These are phyloP conservation scores for Termitomyces heimii DNA, from an alignment of 768 basidiomycete genomes.

Conservation along the genomic window DNA sequence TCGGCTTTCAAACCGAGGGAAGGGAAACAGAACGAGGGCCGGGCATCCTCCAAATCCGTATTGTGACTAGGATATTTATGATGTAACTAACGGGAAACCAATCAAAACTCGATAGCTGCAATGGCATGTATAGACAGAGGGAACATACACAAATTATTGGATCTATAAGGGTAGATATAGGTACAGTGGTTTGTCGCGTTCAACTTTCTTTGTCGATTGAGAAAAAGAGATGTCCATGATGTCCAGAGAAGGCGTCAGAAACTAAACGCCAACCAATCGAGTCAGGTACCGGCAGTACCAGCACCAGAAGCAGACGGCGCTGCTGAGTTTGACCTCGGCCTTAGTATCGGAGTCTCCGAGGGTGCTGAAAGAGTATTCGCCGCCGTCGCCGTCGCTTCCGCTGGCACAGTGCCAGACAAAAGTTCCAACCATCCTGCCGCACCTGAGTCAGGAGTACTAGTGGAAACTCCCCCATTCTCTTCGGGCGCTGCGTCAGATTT, in stretches of 20 bases:
- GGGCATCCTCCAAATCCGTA: not conserved
- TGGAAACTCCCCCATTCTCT: not conserved
- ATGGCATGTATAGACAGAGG: not conserved
- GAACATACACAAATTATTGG: conserved; percentile 1
- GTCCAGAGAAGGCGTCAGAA: not conserved
- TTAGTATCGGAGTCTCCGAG: not conserved
- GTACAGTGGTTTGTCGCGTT: not conserved
- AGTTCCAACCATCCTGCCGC: conserved; percentile 9
- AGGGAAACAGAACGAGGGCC: not conserved
- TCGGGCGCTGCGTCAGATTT: not conserved
- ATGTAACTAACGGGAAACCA: not conserved
- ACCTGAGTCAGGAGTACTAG: not conserved
- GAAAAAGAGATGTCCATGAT: not conserved
- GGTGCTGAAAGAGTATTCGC: not conserved
- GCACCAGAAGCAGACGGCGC: not conserved
- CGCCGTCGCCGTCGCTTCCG: not conserved
- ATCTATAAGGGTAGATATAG: not conserved
- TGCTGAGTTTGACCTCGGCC: not conserved
- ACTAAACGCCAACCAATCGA: not conserved
- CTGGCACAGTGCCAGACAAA: conserved; percentile 2
- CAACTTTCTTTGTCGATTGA: not conserved
- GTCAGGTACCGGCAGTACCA: not conserved
- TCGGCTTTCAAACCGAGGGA: not conserved
- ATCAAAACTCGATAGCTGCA: not conserved
- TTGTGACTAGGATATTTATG: not conserved